Percentiles rank a stretch among this genome's conserved stretches.
Evolutionary conservation across 768 basidiomycete genomes (phyloP).

Genomic region (Fistulinella prunicolor): DNA sequence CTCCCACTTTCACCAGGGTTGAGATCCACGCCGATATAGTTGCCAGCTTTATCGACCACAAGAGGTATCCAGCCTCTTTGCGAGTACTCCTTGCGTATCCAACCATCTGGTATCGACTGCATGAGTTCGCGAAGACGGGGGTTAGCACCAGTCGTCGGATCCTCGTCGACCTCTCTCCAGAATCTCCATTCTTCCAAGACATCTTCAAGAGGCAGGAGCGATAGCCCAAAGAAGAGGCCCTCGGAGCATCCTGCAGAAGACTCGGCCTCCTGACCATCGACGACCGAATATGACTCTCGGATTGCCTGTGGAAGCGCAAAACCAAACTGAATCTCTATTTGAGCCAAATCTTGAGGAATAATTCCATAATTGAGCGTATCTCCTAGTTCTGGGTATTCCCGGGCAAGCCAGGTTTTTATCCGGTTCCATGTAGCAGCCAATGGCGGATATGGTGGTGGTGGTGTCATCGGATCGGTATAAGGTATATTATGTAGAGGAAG

Average conservation of each 20-base stretch:
- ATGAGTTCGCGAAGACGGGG: slow-evolving; percentile 65
- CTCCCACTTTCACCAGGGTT: slow-evolving; percentile 76
- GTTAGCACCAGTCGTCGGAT: slow-evolving; percentile 83
- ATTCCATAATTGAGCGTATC: slow-evolving; percentile 95
- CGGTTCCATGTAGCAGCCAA: slow-evolving; percentile 82
- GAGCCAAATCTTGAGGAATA: slow-evolving; percentile 71
- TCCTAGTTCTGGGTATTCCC: slow-evolving; percentile 90
- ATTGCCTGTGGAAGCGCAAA: slow-evolving; percentile 79
- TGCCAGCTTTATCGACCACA: slow-evolving; percentile 89
- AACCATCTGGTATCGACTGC: slow-evolving; percentile 86
- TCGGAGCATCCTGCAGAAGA: slow-evolving; percentile 83
- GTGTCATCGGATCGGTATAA: slow-evolving; percentile 37
- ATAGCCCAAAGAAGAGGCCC: slow-evolving; percentile 94
- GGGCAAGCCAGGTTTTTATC: slow-evolving; percentile 73
- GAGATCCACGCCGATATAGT: slow-evolving; percentile 95
- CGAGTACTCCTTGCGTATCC: slow-evolving; percentile 88
- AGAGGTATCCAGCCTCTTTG: slow-evolving; percentile 97
- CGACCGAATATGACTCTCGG: slow-evolving; percentile 84
- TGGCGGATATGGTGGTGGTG: slow-evolving; percentile 61
- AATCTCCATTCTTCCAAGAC: slow-evolving; percentile 95
- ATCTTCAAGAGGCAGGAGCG: slow-evolving; percentile 88
- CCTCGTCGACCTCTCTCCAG: slow-evolving; percentile 92
- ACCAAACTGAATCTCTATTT: slow-evolving; percentile 83
- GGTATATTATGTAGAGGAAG: slow-evolving; percentile 67
- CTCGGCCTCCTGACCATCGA: slow-evolving; percentile 94